phyloP scores from a whole-genome alignment of 1,284 basidiomycete genomes.

The Blastosporella zonata region DNA sequence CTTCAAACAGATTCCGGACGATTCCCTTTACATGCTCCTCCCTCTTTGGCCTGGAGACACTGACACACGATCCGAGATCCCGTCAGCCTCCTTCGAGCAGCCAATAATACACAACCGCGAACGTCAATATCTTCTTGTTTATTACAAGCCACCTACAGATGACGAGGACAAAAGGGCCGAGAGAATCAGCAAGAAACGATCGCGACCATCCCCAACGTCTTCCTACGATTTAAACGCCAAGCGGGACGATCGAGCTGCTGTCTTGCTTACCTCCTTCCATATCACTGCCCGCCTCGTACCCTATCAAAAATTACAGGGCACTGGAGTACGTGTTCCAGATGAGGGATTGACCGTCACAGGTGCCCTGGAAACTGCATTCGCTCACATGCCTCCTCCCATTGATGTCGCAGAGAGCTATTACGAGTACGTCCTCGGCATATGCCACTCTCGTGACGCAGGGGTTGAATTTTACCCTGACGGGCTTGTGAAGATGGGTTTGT shows the following conservation, averaged over 20 bases:
- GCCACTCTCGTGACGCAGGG: constrained; percentile 56
- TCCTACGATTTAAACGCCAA: constrained; percentile 34
- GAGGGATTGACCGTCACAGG: constrained; percentile 66
- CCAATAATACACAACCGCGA: constrained; percentile 47
- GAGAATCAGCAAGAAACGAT: constrained; percentile 36
- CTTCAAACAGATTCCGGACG: constrained; percentile 60
- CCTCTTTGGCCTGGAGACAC: constrained; percentile 78
- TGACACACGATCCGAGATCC: constrained; percentile 40
- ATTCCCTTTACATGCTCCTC: constrained; percentile 76
- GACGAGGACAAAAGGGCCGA: constrained; percentile 22
- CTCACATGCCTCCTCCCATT: constrained; percentile 32
- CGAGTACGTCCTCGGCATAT: constrained; percentile 58
- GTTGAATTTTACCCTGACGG: constrained; percentile 72
- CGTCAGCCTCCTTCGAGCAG: constrained; percentile 24
- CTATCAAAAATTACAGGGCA: constrained; percentile 64
- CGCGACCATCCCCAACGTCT: constrained; percentile 35
- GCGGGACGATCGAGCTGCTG: constrained; percentile 35
- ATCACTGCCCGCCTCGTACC: constrained; percentile 65
- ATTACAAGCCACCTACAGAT: constrained; percentile 51
- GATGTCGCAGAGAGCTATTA: constrained; percentile 25
- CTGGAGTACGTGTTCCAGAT: constrained; percentile 69
- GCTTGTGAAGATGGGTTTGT: constrained; percentile 63
- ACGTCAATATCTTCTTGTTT: constrained; percentile 69
- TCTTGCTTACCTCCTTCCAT: constrained; percentile 59
- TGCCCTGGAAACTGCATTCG: constrained; percentile 54